Conservation (phyloP, 208 protist species). For the Trypanosoma melophagium region DNA sequence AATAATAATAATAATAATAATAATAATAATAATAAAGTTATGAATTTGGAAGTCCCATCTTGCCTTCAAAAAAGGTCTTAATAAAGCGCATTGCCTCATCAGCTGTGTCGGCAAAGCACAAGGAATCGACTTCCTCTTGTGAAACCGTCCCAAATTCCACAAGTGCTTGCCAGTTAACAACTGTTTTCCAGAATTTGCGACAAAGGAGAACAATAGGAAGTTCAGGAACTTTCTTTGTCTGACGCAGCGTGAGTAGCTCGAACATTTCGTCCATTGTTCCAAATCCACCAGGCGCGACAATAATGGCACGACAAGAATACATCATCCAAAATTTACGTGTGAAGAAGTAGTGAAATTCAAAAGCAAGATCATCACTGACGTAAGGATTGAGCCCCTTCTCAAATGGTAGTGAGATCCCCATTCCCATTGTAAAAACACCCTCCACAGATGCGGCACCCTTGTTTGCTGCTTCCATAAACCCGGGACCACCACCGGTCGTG, state of each 20-base stretch:
- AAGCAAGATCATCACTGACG: conserved; percentile 84
- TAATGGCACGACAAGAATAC: conserved; percentile 89
- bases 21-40: not conserved
- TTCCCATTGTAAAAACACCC: conserved; percentile 83
- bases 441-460: conserved; percentile 70
- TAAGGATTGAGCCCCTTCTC: conserved; percentile 91
- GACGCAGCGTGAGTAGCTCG: conserved; percentile 88
- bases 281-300: conserved; percentile 90
- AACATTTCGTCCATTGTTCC: conserved; percentile 93
- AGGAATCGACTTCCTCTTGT: conserved; percentile 71
- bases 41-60: not conserved
- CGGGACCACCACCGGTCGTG: conserved; percentile 89
- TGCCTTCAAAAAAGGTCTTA: conserved; percentile 42
- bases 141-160: conserved; percentile 87
- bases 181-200: conserved; percentile 85
- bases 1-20: no score
- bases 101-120: conserved; percentile 85
- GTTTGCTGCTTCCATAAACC: conserved; percentile 95
- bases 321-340: conserved; percentile 95
- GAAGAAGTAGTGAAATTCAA: conserved; percentile 96
- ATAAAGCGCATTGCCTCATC: conserved; percentile 88
- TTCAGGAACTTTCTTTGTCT: conserved; percentile 88
- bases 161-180: conserved; percentile 88
- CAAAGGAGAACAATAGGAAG: conserved; percentile 88
- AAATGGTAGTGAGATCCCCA: conserved; percentile 93